Conservation (phyloP, 306 rosid genomes). For the Pyrus betulifolia region DNA sequence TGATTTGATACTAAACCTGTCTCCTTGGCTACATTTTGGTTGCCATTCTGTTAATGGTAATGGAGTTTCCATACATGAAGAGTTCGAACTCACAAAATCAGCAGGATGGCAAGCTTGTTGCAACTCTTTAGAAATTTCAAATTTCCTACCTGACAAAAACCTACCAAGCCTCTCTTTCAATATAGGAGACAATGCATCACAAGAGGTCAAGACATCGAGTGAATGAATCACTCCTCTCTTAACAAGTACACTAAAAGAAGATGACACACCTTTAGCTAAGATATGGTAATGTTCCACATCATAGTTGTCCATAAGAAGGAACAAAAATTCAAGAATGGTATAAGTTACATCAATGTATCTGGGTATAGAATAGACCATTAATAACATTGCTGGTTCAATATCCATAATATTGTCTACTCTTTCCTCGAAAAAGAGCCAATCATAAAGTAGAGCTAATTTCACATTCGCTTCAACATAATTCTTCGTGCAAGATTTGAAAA, state of each 20-base stretch:
- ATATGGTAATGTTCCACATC: constrained; percentile 43
- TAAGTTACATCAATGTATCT: constrained; percentile 47
- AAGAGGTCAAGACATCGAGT: constrained; percentile 44
- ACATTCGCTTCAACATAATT: constrained; percentile 42
- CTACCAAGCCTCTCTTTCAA: constrained; percentile 30
- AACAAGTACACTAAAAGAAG: constrained; percentile 43
- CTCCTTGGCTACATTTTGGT: background rate
- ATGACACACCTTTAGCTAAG: constrained; percentile 46
- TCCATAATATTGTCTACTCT: constrained; percentile 62
- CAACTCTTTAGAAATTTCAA: background rate
- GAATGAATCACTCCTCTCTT: constrained; percentile 54
- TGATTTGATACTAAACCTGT: background rate
- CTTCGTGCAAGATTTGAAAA: constrained; percentile 47
- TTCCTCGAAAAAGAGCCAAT: constrained; percentile 81
- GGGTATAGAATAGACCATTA: constrained; percentile 68
- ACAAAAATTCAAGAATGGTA: constrained; percentile 58
- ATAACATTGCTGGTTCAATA: constrained; percentile 74
- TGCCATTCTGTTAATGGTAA: background rate
- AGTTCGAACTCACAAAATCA: background rate
- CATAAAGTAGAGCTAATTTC: constrained; percentile 70
- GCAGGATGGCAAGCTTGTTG: background rate
- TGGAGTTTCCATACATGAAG: background rate
- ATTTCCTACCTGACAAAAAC: background rate
- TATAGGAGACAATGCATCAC: constrained; percentile 35
- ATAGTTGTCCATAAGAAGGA: constrained; percentile 64